Evolutionary conservation across 805 yeast genomes (phyloP), one percentile per base, ranked within the genome.

Genomic region (Candida schatavii): DNA sequence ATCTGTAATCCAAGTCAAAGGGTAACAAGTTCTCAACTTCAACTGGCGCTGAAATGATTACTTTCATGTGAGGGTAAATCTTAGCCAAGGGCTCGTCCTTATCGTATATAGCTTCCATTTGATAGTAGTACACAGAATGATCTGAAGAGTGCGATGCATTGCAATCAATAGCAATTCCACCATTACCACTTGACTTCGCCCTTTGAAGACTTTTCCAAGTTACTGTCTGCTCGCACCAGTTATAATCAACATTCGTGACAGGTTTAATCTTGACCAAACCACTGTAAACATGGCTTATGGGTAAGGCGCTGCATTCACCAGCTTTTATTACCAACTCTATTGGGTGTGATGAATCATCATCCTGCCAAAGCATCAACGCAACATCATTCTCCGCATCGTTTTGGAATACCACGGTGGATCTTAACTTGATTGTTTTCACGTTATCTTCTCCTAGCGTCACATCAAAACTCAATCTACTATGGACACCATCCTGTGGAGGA

Each of bases 21-120:
- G 99, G 98, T 38, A 95, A 60, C 39, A 88, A 66, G 54, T 93
- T 93, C 50, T 86, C 89, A 44, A 93, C 71, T 50, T 86, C 87
- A 35, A 93, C 63, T 0, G 99, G 98, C 0, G 98, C 88, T 0
- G 93, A 80, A 5, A 93, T 64, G 3, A 81, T 74, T 19, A 93
- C 64, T 6, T 71, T 75, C 86, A 91, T 75, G 52, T 87, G 93
- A 0, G 99, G 99, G 54, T 88, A 95, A 1, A 86, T 74, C 44
- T 74, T 70, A 0, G 86, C 75, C 20, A 89, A 64, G 0, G 88
- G 89, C 47, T 87, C 95, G n/a, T 75, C 70, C 14, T 66, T 58
- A 47, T 85, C 80, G 59, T 63, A 84, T 35, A 67, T 61, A 1
- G 91, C 88, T 49, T 78, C 84, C 0, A 84, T 85, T 49, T 85